Base-by-base conservation (phyloP, 257 asterid species). In the Przewalskia tangutica region DNA sequence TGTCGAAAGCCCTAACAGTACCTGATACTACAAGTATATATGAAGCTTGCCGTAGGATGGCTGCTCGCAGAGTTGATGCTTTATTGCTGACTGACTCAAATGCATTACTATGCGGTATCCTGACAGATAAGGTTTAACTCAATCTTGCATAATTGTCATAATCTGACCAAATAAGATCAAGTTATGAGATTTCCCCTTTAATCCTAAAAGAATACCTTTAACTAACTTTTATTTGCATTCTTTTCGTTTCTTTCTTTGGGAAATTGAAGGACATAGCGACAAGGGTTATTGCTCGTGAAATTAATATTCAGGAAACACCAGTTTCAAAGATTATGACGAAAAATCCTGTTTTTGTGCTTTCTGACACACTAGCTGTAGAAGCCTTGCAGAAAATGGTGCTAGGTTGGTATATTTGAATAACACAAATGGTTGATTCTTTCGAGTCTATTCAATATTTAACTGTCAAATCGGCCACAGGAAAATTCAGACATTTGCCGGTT, bases 311-410 rank as follows among this genome's bases (percentile, higher is more conserved):
- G 83, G 98, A 93, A 80, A 93, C 99, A 23, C 95, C 94, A 36
- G 99, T 90, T 81, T 96, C 98, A 36, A 91, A 90, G 83, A 97
- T 96, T 65, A 96, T 96, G 99, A 96, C 99, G n/a, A 92, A 92
- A 87, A 96, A 94, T 59, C 99, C 99, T 4, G 94, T 90, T 36
- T 96, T 96, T 83, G 99, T 96, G 84, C 97, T 96, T 40, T 94
- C 99, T 12, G 99, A 96, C 85, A 92, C 99, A 51, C 97, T 93
- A 77, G 98, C 99, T 73, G 99, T 94, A 17, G 99, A 96, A 87
- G 99, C 99, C 84, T 83, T 96, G 89, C 99, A 96, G 81, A 96
- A 96, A 93, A 96, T 96, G 99, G 99, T 96, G 48, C 97, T 92
- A 88, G 99, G 98, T 96, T 54, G 42, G 81, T 83, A 55, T 83